Base-by-base conservation (phyloP, 805 yeast species). In the Clavispora phyllophila region DNA sequence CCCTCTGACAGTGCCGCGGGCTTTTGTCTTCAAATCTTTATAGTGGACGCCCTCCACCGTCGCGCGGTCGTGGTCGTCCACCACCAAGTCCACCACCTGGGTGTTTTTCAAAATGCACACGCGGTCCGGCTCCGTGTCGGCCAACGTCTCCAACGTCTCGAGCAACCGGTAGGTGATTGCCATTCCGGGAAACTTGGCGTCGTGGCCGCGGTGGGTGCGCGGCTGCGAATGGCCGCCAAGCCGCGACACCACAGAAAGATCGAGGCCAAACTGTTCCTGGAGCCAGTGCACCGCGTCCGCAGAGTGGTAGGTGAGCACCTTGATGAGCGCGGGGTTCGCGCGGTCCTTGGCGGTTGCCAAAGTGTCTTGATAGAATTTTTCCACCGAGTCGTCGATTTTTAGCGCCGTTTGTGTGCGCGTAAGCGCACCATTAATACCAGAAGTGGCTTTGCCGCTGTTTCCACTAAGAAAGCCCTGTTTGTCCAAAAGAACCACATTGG, bases 201-300 rank as follows among this genome's bases (percentile, higher is more conserved):
- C 84, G 39, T 77, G 74, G 1, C 95, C 90, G 52, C 95, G 73
- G 59, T 87, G 95, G 1, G 96, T 87, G 60, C 96, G 72, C 17
- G 87, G 81, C 39, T 73, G 78, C 1, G 89, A 81, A 57, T 87
- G 95, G 3, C 96, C 96, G 22, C 95, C 95, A 34, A 87, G 62
- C 52, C 86, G 76, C n/a, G 87, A 75, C 10, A 87, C 84, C 13
- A 81, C 68, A 7, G 84, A 74, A 43, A 87, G 65, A 52, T 82
- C 86, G 39, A 85, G 63, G 6, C 70, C 73, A 51, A 85, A 79
- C 4, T 72, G 75, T 24, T 75, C 72, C 50, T 82, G 84, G 40
- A 87, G 70, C 91, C 95, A 87, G 37, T 77, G 76, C 38, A 87
- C 74, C 0, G 93, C 90, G 34, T 70, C 74, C 5, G 76, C 79